Base-by-base conservation (phyloP, 352 stramenopile genomes). In the Globisporangium nodosum region DNA sequence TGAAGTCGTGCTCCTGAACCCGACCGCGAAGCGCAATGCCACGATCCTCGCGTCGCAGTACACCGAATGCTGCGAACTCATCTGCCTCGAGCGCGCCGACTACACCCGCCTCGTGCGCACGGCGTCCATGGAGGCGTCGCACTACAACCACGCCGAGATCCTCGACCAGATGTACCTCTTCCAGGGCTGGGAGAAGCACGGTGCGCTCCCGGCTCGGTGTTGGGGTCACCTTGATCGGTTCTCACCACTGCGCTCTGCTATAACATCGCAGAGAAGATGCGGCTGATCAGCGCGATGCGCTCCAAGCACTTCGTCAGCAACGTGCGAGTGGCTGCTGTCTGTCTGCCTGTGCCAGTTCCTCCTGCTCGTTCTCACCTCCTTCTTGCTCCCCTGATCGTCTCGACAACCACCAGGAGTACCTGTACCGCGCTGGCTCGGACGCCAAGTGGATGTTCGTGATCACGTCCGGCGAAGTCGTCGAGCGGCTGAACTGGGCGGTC, bases 371-470 rank as follows among this genome's bases (percentile, higher is more conserved):
- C 2, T 16, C 12, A 20, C 21, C 8, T 27, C 59, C n/a, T 8
- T 40, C 21, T 37, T 37, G 33, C 33, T 37, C 3, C 20, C 24
- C 2, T 43, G 12, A 20, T 21, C 39, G 3, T 12, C 15, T 45
- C 1, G 5, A 51, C 5, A 20, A n/a, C 18, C 18, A 3, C 42
- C 27, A 90, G 81, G 78, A 91, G 45, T 87, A 85, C 63, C 58
- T 91, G 37, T 89, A 91, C 42, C 71, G 76, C 13, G 71, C 78
- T 13, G 81, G 81, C 3, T 68, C 69, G 0, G 76, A 88, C 45
- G 77, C 78, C 9, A 89, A 86, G 58, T 87, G 75, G 71, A 82
- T 91, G 73, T 91, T 76, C 51, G 78, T 91, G 52, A 69, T 91
- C 30, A 85, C 80, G 21, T 70, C 73, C 0, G 81, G 81, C 12